Conservation (phyloP, 441 rosid genomes). For the Codiaeum variegatum region DNA sequence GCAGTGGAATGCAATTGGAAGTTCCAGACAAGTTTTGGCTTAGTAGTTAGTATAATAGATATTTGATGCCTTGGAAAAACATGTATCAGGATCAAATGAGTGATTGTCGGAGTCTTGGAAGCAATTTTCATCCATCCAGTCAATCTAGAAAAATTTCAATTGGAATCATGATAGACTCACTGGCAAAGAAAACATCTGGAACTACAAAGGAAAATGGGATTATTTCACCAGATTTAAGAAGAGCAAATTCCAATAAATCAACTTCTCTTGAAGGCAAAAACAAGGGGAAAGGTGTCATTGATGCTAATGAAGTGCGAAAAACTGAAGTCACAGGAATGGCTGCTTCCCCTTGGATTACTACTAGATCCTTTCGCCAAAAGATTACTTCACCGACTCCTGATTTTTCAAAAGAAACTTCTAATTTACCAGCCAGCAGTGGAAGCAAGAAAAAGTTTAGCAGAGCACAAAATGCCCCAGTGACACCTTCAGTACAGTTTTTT, state of each 20-base stretch:
- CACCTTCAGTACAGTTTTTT: conserved; percentile 32
- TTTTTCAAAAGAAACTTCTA: conserved; percentile 29
- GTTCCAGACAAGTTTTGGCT: not conserved
- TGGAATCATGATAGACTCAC: conserved; percentile 59
- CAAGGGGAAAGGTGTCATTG: conserved; percentile 26
- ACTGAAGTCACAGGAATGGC: conserved; percentile 30
- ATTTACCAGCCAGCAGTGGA: conserved; percentile 32
- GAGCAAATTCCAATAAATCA: conserved; percentile 29
- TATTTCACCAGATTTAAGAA: conserved; percentile 30
- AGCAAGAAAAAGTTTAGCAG: conserved; percentile 33
- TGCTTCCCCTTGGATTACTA: conserved; percentile 60
- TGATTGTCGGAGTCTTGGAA: conserved; percentile 50
- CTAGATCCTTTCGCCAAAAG: conserved; percentile 35
- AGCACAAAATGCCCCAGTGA: conserved; percentile 33
- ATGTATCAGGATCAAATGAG: conserved; percentile 54
- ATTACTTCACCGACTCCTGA: conserved; percentile 35
- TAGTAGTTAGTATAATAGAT: conserved; percentile 2
- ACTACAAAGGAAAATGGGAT: conserved; percentile 28
- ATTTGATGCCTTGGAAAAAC: conserved; percentile 1
- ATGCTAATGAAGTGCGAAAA: conserved; percentile 33
- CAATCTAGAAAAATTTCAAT: conserved; percentile 78
- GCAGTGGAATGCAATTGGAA: not conserved
- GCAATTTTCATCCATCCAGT: conserved; percentile 53
- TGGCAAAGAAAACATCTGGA: conserved; percentile 35
- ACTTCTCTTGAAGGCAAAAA: conserved; percentile 28